These are phyloP conservation scores for Ailanthus altissimus DNA, from an alignment of 345 rosid species.

Conservation along the genomic window DNA sequence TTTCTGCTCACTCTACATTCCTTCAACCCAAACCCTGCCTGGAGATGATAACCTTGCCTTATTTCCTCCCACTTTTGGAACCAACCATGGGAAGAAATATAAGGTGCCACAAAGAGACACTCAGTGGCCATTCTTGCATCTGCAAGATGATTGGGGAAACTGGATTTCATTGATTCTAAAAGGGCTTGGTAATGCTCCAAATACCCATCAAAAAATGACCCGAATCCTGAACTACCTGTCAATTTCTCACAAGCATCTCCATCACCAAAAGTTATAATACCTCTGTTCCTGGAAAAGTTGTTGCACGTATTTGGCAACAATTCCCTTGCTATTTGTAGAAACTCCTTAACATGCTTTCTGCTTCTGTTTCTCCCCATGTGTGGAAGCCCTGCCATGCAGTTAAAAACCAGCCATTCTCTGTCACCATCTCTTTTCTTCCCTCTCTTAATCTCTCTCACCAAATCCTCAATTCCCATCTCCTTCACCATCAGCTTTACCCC, in stretches of 20 bases:
- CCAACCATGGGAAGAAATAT: conserved; percentile 17
- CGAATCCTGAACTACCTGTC: conserved; percentile 14
- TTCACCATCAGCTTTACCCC: conserved; percentile 22
- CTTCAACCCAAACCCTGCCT: conserved; percentile 18
- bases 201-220: conserved; percentile 24
- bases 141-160: conserved; percentile 22
- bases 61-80: conserved; percentile 37
- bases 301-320: not conserved
- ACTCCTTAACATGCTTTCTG: conserved; percentile 25
- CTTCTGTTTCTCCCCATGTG: conserved; percentile 32
- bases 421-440: conserved; percentile 8
- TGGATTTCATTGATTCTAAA: conserved; percentile 34
- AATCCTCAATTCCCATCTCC: conserved; percentile 25
- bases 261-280: conserved; percentile 30
- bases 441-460: conserved; percentile 17
- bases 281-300: not conserved
- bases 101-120: conserved; percentile 33
- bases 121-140: conserved; percentile 39
- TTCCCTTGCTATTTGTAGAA: conserved; percentile 21
- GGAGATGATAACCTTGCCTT: conserved; percentile 15
- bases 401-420: conserved; percentile 28
- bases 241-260: conserved; percentile 26
- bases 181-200: conserved; percentile 27
- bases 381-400: conserved; percentile 32
- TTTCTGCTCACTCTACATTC: conserved; percentile 30